Base-by-base conservation (phyloP, 2,329 filamentous ascomycete species). In the Cordyceps cicadae region DNA sequence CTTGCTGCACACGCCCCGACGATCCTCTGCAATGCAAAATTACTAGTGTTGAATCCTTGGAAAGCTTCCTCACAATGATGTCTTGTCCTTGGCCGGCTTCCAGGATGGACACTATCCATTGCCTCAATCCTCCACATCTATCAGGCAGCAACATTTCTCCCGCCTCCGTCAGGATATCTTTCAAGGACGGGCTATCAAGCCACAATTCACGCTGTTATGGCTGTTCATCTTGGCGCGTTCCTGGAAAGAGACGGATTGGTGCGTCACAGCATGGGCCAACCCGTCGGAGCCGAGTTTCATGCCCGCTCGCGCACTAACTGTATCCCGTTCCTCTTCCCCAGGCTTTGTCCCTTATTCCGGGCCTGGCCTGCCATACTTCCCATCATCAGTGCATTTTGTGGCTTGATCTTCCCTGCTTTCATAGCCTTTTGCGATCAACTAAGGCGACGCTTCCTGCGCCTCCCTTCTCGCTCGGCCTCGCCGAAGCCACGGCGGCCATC, bases 101-200 rank as follows among this genome's bases (percentile, higher is more conserved):
- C 46, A 34, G 26, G 54, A 48, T 58, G 34, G 34, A 29, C 43
- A 34, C n/a, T 46, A 21, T 43, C 3, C 29, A 29, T 29, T 29
- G 5, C 17, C 12, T 32, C n/a, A 26, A 14, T 21, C 54, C 12
- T 37, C 17, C 3, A 3, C 34, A 43, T 52, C 24, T 24, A 12
- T 39, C 56, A 59, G 56, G 56, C 56, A 53, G 56, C 56, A 59
- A 48, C 48, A 59, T 54, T 45, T 17, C 24, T 57, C 17, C 4
- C 6, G 5, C 29, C 17, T 34, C 21, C 19, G 26, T 26, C 34
- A 11, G 11, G 1, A 29, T 15, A 19, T 15, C 15, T 11, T 4
- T 32, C 26, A 15, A 37, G 5, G n/a, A 21, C 19, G 12, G 14
- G 2, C 14, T 34, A 43, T 43, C 21, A 58, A 58, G 48, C 46